These are phyloP conservation scores for Didymella lethalis DNA, from an alignment of 2,329 filamentous ascomycete genomes.

Conservation along the genomic window DNA sequence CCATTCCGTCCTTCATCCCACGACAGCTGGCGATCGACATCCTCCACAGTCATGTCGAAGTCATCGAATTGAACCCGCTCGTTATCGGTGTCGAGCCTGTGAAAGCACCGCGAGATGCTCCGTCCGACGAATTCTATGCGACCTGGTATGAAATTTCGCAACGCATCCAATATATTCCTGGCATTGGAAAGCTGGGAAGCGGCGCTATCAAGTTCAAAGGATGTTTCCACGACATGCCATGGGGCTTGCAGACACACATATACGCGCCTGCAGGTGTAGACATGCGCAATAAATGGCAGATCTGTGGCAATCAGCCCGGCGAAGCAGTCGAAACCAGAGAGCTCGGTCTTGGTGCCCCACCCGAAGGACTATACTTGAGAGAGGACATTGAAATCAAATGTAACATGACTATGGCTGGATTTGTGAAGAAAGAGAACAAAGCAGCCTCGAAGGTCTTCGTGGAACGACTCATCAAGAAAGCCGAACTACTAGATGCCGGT, in stretches of 20 bases:
- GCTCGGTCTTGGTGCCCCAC: conserved; percentile 69
- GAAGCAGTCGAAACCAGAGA: conserved; percentile 69
- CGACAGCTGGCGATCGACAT: conserved; percentile 76
- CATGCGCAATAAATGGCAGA: conserved; percentile 72
- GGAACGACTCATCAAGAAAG: conserved; percentile 73
- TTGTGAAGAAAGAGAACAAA: conserved; percentile 73
- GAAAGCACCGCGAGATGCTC: conserved; percentile 71
- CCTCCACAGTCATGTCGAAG: conserved; percentile 73
- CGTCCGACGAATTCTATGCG: conserved; percentile 74
- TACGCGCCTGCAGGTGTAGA: conserved; percentile 74
- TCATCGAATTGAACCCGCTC: conserved; percentile 75
- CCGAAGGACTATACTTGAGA: conserved; percentile 71
- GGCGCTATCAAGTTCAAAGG: conserved; percentile 73
- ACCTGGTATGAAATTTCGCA: conserved; percentile 78
- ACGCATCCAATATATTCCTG: conserved; percentile 72
- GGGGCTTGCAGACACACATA: conserved; percentile 75
- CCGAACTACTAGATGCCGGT: conserved; percentile 72
- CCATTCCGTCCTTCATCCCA: conserved; percentile 73
- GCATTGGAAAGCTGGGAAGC: conserved; percentile 69
- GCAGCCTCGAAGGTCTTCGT: conserved; percentile 73
- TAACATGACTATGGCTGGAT: conserved; percentile 70
- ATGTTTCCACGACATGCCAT: conserved; percentile 76
- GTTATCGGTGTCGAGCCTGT: conserved; percentile 70
- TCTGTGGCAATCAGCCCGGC: conserved; percentile 73
- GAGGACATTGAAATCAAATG: conserved; percentile 76